Evolutionary conservation across 148 eudicot genomes (phyloP), one percentile per base, ranked within the genome.

Genomic region (Heliamphora exappendiculata): DNA sequence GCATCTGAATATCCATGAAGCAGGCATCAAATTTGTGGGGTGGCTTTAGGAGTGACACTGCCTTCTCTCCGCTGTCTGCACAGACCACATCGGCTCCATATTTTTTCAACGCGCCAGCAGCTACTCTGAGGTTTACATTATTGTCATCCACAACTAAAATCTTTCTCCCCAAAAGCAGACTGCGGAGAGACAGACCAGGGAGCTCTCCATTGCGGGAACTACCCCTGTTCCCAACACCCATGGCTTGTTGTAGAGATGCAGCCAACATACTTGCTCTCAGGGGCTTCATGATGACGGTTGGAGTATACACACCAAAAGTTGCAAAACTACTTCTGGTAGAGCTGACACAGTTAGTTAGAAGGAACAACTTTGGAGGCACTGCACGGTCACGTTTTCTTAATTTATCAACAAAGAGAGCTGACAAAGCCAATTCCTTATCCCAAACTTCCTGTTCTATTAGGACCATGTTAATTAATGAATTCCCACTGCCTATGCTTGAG

Each of bases 1-100:
- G 99, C 99, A 95, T 95, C 81, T 95, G 99, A 74, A 95, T 91
- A 80, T 95, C 99, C 99, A 95, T 95, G 86, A 95, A 92, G 79
- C 97, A 92, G 34, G 98, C 97, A 72, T 92, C 94, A 68, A 89
- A 91, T 8, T 54, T 75, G 70, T 95, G 99, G 8, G 91, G 94
- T 12, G 98, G 98, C 59, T 79, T 78, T 60, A 95, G 81, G 73
- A 88, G 76, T 51, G 88, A 83, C 33, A 95, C 77, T 10, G 98
- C 97, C 58, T 64, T 86, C 75, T 82, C 87, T 57, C 99, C 99
- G 36, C 91, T 88, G 39, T 93, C 97, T 36, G 89, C 91, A 78
- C 93, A 88, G 41, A 85, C 91, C 37, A 95, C 99, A 19, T 93
- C 94, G 59, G 99, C 98, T 54, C 99, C 99, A 80, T 91, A 93